These are phyloP conservation scores for Salix brachista DNA, from an alignment of 345 rosid species.

Conservation along the genomic window DNA sequence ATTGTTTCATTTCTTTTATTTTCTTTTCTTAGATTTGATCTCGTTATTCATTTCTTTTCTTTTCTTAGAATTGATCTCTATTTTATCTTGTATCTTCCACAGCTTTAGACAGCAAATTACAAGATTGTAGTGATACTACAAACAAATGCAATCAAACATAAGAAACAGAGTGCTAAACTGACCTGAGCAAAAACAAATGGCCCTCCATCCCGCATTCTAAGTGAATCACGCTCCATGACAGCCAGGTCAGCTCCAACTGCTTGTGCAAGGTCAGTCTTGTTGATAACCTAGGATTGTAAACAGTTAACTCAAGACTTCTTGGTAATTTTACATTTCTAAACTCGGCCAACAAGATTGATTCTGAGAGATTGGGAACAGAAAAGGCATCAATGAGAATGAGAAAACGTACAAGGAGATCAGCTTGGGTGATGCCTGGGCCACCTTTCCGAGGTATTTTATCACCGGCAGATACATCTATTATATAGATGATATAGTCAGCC, in stretches of 20 bases:
- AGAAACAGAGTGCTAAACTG: background rate
- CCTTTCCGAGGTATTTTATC: conserved; percentile 97
- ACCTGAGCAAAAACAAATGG: conserved; percentile 96
- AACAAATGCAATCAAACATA: background rate
- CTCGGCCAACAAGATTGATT: background rate
- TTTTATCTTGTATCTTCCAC: background rate
- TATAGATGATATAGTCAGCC: conserved; percentile 89
- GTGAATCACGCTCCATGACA: conserved; percentile 87
- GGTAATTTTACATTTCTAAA: background rate
- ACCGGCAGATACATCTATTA: conserved; percentile 91
- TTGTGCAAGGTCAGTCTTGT: conserved; percentile 89
- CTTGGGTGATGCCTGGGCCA: conserved; percentile 98
- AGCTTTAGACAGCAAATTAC: background rate
- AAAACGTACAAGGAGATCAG: conserved; percentile 71
- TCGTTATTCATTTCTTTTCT: too few relatives aligned
- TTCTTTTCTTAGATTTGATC: too few relatives aligned
- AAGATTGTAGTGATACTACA: background rate
- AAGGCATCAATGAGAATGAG: background rate
- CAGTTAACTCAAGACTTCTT: background rate
- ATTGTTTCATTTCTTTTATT: too few relatives aligned
- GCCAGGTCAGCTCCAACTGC: conserved; percentile 84
- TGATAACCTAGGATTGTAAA: conserved; percentile 56
- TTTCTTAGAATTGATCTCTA: too few relatives aligned
- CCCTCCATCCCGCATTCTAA: conserved; percentile 95
- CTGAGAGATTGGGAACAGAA: background rate